Percentiles rank a stretch among this genome's conserved stretches.
Conservation (phyloP, 2,329 filamentous ascomycete genomes). For the Leptodontidium sp. region DNA sequence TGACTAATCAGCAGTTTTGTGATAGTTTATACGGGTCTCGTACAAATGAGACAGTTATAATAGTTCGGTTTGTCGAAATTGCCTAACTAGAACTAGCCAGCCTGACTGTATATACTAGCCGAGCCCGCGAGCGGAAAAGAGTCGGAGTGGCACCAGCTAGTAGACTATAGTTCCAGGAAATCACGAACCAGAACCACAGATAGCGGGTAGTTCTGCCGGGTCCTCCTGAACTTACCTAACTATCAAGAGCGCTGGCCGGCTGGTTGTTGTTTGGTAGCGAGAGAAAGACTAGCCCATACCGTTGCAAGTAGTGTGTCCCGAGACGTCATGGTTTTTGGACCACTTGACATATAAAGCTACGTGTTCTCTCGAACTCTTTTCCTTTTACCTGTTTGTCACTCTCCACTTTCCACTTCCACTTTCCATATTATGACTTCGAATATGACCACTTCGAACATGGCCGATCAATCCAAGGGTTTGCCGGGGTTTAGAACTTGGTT, state of each 20-base stretch:
- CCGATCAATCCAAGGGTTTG: constrained; percentile 4
- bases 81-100: background rate
- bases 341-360: constrained; percentile 6
- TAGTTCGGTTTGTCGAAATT: background rate
- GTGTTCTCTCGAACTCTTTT: background rate
- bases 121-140: constrained; percentile 1
- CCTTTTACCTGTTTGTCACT: constrained; percentile 3
- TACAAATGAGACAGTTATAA: background rate
- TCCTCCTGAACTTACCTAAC: background rate
- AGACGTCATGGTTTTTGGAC: constrained; percentile 1
- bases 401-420: background rate
- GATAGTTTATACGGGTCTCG: background rate
- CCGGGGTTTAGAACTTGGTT: constrained; percentile 11
- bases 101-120: background rate
- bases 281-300: background rate
- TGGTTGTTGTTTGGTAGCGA: constrained; percentile 7
- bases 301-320: constrained; percentile 5
- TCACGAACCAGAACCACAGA: constrained; percentile 3
- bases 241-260: constrained; percentile 7
- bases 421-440: constrained; percentile 9
- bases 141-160: background rate
- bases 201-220: background rate
- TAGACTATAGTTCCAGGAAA: background rate
- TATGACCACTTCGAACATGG: constrained; percentile 8
- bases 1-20: background rate